These are phyloP conservation scores for Fusarium dlaminii DNA, from an alignment of 2,329 filamentous ascomycete species.

Conservation along the genomic window DNA sequence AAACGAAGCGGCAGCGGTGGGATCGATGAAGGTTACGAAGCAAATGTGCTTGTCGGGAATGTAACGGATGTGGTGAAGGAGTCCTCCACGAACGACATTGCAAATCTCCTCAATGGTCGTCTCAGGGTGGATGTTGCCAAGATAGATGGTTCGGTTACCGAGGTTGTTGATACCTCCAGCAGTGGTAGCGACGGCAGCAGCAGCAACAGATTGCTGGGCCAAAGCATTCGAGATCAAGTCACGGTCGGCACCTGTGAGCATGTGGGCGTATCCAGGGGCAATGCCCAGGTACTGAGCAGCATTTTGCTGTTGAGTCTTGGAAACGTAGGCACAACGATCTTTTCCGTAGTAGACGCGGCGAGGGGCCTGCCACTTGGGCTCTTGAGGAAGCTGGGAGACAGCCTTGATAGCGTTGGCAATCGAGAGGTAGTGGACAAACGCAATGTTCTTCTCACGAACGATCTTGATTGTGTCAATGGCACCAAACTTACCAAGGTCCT, in stretches of 20 bases:
- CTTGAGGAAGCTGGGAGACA: conserved; percentile 93
- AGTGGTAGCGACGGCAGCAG: conserved; percentile 94
- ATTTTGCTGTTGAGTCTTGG: conserved; percentile 99
- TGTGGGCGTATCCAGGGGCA: conserved; percentile 94
- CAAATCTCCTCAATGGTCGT: conserved; percentile 99
- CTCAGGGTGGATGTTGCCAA: conserved; percentile 98
- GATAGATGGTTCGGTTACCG: conserved; percentile 95
- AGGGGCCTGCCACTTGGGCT: conserved; percentile 95
- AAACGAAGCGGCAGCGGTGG: conserved; percentile 96
- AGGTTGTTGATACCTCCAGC: conserved; percentile 97
- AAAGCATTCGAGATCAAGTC: conserved; percentile 96
- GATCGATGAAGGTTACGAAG: conserved; percentile 99
- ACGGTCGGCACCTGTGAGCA: conserved; percentile 93
- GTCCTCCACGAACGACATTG: conserved; percentile 94
- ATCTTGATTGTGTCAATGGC: conserved; percentile 98
- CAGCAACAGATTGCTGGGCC: conserved; percentile 96
- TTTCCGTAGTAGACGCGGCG: conserved; percentile 98
- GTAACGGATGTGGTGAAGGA: conserved; percentile 97
- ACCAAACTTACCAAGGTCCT: conserved; percentile 95
- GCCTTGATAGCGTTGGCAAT: conserved; percentile 99
- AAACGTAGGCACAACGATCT: conserved; percentile 97
- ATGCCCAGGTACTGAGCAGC: conserved; percentile 98
- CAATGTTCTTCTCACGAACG: conserved; percentile 97
- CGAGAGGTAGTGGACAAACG: conserved; percentile 96
- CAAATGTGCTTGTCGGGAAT: conserved; percentile 99